Percentiles rank a stretch among this genome's conserved stretches.
Evolutionary conservation across 1,284 basidiomycete species (phyloP).

Genomic region (Puccinia coronata): DNA sequence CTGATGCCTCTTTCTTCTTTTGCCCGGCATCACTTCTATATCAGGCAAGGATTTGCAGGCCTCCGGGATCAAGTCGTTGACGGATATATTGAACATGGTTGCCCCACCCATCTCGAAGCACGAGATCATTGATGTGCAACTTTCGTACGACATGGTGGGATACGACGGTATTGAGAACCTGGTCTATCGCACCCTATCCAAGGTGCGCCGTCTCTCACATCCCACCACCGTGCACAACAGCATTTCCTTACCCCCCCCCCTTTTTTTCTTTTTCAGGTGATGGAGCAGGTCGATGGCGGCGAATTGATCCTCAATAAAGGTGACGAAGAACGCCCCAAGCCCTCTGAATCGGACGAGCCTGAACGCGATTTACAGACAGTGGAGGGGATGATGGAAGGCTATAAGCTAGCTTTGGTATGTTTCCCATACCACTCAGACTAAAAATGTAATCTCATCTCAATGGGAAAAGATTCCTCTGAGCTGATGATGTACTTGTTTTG

Average conservation of each 20-base stretch:
- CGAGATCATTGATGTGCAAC: constrained; percentile 92
- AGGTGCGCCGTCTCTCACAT: constrained; percentile 20
- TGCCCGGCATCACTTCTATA: too few relatives aligned
- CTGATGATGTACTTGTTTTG: background rate
- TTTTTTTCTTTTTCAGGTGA: constrained; percentile 64
- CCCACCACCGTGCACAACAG: background rate
- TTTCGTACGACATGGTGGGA: constrained; percentile 93
- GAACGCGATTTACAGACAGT: constrained; percentile 76
- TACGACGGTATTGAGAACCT: constrained; percentile 94
- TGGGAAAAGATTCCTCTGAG: background rate
- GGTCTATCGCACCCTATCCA: constrained; percentile 79
- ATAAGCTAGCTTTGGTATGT: constrained; percentile 74
- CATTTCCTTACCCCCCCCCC: background rate
- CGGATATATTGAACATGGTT: constrained; percentile 89
- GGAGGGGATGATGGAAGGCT: constrained; percentile 77
- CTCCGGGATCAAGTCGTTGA: constrained; percentile 76
- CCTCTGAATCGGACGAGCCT: constrained; percentile 57
- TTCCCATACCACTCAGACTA: background rate
- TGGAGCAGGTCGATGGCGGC: constrained; percentile 91
- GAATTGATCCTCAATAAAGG: constrained; percentile 84
- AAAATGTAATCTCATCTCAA: background rate
- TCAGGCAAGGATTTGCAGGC: constrained; percentile 81
- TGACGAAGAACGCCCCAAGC: constrained; percentile 51
- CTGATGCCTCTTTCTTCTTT: background rate
- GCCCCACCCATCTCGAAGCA: constrained; percentile 97